Evolutionary conservation across 495 filamentous ascomycete genomes (phyloP).

Genomic region (Xylaria curta): DNA sequence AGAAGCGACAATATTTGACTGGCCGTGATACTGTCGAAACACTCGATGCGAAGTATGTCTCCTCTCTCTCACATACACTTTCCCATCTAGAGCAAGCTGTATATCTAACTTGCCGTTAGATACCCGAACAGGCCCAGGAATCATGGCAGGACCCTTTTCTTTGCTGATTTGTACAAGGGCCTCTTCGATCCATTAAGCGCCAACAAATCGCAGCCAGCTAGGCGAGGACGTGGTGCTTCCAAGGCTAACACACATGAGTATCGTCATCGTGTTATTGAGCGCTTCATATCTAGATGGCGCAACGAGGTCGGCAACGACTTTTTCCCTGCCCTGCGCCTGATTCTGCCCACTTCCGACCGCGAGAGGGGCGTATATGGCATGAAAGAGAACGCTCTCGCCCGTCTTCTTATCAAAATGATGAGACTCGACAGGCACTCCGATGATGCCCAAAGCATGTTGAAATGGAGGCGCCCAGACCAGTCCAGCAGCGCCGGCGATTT

Average conservation of each 20-base stretch:
- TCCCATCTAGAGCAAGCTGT: conserved; percentile 2
- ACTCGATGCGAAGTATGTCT: conserved; percentile 68
- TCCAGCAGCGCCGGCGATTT: conserved; percentile 78
- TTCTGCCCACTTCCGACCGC: conserved; percentile 91
- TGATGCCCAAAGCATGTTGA: conserved; percentile 82
- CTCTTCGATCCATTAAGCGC: conserved; percentile 90
- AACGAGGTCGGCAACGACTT: conserved; percentile 88
- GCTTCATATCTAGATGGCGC: conserved; percentile 89
- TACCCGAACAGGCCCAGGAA: conserved; percentile 89
- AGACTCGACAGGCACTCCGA: conserved; percentile 92
- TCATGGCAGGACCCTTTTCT: conserved; percentile 77
- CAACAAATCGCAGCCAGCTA: conserved; percentile 77
- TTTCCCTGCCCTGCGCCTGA: conserved; percentile 90
- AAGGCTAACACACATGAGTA: conserved; percentile 79
- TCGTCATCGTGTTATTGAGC: conserved; percentile 82
- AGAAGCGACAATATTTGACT: conserved; percentile 55
- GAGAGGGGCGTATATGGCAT: conserved; percentile 93
- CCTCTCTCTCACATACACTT: background rate
- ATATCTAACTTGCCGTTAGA: conserved; percentile 51
- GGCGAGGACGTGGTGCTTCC: conserved; percentile 59
- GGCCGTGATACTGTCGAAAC: conserved; percentile 55
- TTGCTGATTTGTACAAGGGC: conserved; percentile 74
- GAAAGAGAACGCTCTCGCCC: conserved; percentile 91
- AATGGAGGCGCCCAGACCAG: conserved; percentile 91
- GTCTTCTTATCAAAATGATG: conserved; percentile 85